Conservation (phyloP, 805 yeast species). For the Yamadazyma kitorensis region DNA sequence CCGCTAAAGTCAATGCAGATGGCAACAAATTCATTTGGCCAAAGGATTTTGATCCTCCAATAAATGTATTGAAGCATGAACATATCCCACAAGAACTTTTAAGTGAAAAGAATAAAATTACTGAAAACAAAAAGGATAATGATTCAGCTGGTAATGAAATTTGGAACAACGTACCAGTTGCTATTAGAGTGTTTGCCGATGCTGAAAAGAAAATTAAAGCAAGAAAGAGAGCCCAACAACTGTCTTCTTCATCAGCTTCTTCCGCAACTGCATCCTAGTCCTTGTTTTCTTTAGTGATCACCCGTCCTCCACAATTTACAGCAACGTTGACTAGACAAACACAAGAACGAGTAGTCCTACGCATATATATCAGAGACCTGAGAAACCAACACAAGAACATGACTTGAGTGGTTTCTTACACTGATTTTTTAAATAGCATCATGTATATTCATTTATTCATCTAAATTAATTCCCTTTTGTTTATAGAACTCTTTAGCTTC, state of each 20-base stretch:
- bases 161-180: conserved; percentile 62
- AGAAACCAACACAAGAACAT: too few relatives aligned
- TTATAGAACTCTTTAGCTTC: conserved; percentile 61
- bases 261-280: too few relatives aligned
- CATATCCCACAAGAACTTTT: conserved; percentile 37
- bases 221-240: conserved; percentile 23
- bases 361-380: too few relatives aligned
- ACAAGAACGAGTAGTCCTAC: too few relatives aligned
- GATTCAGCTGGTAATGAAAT: conserved; percentile 21
- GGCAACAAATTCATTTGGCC: conserved; percentile 45
- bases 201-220: conserved; percentile 66
- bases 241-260: too few relatives aligned
- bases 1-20: conserved; percentile 23
- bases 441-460: too few relatives aligned
- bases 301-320: too few relatives aligned
- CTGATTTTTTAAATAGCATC: too few relatives aligned
- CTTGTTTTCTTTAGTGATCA: too few relatives aligned
- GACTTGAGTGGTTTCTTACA: too few relatives aligned
- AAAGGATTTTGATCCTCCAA: conserved; percentile 40
- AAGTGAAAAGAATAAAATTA: conserved; percentile 17
- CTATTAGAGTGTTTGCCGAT: conserved; percentile 78
- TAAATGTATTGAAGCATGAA: conserved; percentile 24
- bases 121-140: conserved; percentile 8
- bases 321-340: too few relatives aligned
- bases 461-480: conserved; percentile 53